Base-by-base conservation (phyloP, 768 basidiomycete species). In the Clitopilus hobsonii region DNA sequence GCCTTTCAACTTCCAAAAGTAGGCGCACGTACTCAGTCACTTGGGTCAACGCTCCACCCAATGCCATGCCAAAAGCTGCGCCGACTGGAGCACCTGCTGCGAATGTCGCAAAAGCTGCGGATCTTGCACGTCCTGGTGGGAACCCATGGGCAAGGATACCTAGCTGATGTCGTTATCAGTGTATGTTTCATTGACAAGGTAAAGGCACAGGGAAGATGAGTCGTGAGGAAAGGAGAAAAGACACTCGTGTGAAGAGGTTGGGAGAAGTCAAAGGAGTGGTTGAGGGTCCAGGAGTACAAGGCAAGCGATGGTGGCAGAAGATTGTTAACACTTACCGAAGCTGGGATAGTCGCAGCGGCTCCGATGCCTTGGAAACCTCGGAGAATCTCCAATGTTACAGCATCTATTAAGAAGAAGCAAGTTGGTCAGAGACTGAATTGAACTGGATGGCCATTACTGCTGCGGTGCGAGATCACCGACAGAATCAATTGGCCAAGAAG, bases 11-110 rank as follows among this genome's bases (percentile, higher is more conserved):
- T n/a, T n/a, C n/a, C n/a, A 18, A 29, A 27, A 22, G 49, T 18
- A 29, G 27, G 55, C 47, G 38, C 22, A 65, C 72, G 28, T 55
- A 77, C 79, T 54, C 52, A 20, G 80, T 73, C 11, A 69, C 68
- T 61, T 91, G 79, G 0, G 85, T 88, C 18, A 91, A 68, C 1
- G 86, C 70, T n/a, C 89, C 91, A 16, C 92, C 91, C 0, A 91
- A 56, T 0, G 84, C 69, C 26, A 76, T 75, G 1, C 94, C 92
- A 13, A 93, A 69, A 0, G 82, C 87, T 0, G 79, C 88, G 0
- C 94, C 94, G 5, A 94, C 63, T 0, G 94, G 92, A 0, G 88
- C 90, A 24, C 94, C 94, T 0, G 91, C 90, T 0, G 87, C 78
- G 59, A 94, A 95, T 0, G 86, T 84, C 0, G 94, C 82, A 58